Conservation (phyloP, 495 filamentous ascomycete species). For the Rostrohypoxylon terebratum region DNA sequence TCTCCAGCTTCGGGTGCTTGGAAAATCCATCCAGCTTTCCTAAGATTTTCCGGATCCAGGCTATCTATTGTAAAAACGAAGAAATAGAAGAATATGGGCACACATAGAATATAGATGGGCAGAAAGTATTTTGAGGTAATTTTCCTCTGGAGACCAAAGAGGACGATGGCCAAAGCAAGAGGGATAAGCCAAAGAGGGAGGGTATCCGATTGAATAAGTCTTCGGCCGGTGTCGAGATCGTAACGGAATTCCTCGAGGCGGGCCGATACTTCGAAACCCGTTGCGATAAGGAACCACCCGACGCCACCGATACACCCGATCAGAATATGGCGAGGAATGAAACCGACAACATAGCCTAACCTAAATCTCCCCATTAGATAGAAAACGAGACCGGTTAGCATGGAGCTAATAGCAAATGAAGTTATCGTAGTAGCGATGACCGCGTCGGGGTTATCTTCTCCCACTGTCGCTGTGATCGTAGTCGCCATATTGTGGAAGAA, state of each 20-base stretch:
- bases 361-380: constrained; percentile 86
- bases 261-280: constrained; percentile 94
- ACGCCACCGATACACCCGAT: constrained; percentile 98
- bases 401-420: constrained; percentile 88
- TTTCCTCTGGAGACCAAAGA: constrained; percentile 78
- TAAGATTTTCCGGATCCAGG: constrained; percentile 71
- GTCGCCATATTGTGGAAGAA: constrained; percentile 98
- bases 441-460: constrained; percentile 81
- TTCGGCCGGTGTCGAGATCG: constrained; percentile 76
- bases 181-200: constrained; percentile 86
- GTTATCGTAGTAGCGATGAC: constrained; percentile 93
- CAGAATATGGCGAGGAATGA: constrained; percentile 96
- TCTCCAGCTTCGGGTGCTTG: constrained; percentile 82
- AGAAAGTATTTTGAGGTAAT: constrained; percentile 84
- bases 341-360: constrained; percentile 91
- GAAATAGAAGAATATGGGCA: constrained; percentile 85
- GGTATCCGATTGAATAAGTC: constrained; percentile 76
- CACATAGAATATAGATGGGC: constrained; percentile 84
- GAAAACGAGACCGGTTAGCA: constrained; percentile 91
- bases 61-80: constrained; percentile 74
- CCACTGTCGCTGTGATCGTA: constrained; percentile 81
- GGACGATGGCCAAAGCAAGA: constrained; percentile 77
- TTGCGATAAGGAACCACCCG: constrained; percentile 93
- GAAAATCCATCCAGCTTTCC: constrained; percentile 88
- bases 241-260: constrained; percentile 87